Evolutionary conservation across 2,329 filamentous ascomycete genomes (phyloP), one percentile per base, ranked within the genome.

Genomic region (Colletotrichum tabaci): DNA sequence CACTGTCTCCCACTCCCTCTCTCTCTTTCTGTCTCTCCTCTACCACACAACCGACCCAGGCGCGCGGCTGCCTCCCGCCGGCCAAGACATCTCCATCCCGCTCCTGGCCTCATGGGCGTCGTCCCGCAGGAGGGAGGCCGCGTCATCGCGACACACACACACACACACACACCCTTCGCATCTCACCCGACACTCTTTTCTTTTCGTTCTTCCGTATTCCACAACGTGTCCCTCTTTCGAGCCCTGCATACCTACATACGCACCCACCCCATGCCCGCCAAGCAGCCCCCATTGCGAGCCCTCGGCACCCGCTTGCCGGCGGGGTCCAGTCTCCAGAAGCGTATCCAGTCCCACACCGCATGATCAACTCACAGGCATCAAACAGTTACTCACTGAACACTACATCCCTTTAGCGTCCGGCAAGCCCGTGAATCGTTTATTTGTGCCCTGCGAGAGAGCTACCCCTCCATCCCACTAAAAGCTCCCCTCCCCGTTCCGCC

Each of bases 301-400:
- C 50, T 69, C 69, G 69, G 69, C 69, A 72, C 23, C 58, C 47
- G 52, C 47, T 68, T 72, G 69, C 69, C 69, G 69, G 69, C 69
- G 65, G 64, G 65, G 64, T 47, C 47, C 21, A 9, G 30, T 35
- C 30, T 35, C 30, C 30, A 40, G 47, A 21, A 23, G 15, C 66
- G 50, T 40, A 55, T 26, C 40, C 56, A 52, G 50, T 44, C 56
- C n/a, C 57, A n/a, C 15, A n/a, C 21, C 38, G 50, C 49, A 23
- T 21, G 60, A n/a, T 21, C 12, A n/a, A 44, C 55, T 40, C 10
- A 6, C n/a, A n/a, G 30, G 55, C 42, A 53, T 35, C 35, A 38
- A 16, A 40, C 26, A 35, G 30, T 44, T 56, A n/a, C 46, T 52
- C n/a, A 35, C 30, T 35, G 12, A 42, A 40, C 46, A 35, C 40